Evolutionary conservation across 108 stramenopile genomes (phyloP).

Genomic region (Pseudonitzschia multiseries): DNA sequence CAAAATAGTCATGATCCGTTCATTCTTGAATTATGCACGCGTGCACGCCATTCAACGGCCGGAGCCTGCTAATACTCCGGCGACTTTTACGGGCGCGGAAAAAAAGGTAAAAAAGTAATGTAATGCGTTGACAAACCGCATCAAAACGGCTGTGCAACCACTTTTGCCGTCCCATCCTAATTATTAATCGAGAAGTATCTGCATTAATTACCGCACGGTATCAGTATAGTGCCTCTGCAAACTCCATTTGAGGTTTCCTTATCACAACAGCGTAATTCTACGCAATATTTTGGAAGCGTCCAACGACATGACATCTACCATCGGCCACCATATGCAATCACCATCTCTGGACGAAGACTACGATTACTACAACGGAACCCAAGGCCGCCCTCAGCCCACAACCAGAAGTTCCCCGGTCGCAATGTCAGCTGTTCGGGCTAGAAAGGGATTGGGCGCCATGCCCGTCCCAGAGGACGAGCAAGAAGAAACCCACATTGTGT

Average conservation of each 20-base stretch:
- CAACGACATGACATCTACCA: neutral
- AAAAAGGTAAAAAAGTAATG: neutral
- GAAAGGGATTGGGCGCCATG: conserved; percentile 21
- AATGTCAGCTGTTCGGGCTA: neutral
- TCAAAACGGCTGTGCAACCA: neutral
- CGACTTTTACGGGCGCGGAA: neutral
- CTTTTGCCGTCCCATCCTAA: neutral
- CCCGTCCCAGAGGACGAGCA: neutral
- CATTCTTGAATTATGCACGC: neutral
- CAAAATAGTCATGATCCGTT: neutral
- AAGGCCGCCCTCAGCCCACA: conserved; percentile 12
- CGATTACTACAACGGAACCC: conserved; percentile 23
- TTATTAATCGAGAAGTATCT: neutral
- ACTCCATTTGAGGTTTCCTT: too few species aligned
- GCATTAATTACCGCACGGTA: neutral
- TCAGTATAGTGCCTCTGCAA: too few species aligned
- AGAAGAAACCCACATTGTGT: neutral
- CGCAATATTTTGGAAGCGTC: neutral
- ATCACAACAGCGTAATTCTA: too few species aligned
- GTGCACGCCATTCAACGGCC: neutral
- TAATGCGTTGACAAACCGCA: neutral
- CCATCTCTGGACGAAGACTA: conserved; percentile 30
- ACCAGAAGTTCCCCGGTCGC: neutral
- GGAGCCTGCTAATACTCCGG: neutral
- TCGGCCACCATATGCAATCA: conserved; percentile 1